Evolutionary conservation across 192 early-diverging fungal genomes (phyloP).

Genomic region (Backusella psychrophila): DNA sequence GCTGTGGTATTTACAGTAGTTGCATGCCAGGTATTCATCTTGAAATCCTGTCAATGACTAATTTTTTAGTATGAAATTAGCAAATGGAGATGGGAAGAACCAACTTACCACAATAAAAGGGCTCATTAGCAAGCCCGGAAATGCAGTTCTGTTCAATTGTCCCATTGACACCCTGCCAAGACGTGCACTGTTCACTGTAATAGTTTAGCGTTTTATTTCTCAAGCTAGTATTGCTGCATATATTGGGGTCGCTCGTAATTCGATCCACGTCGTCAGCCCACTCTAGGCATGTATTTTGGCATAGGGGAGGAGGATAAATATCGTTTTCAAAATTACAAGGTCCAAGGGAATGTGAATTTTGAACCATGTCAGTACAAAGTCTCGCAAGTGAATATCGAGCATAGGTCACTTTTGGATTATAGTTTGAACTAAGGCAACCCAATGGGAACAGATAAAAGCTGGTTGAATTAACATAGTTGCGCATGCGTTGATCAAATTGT

Average conservation of each 20-base stretch:
- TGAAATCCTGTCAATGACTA: not conserved
- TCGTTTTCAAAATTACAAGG: constrained; percentile 20
- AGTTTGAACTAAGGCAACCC: constrained; percentile 19
- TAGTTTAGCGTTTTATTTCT: not conserved
- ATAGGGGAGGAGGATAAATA: constrained; percentile 22
- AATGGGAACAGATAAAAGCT: constrained; percentile 13
- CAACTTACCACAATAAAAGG: constrained; percentile 25
- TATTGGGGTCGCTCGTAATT: not conserved
- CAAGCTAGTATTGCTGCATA: not conserved
- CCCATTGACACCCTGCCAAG: constrained; percentile 17
- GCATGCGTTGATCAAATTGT: constrained; percentile 19
- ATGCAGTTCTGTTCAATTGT: constrained; percentile 17
- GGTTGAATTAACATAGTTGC: constrained; percentile 12
- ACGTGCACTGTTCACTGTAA: constrained; percentile 9
- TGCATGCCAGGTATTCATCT: constrained; percentile 5
- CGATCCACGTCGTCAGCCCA: constrained; percentile 7
- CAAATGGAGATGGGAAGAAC: not conserved
- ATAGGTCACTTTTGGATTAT: constrained; percentile 18
- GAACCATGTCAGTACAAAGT: constrained; percentile 21
- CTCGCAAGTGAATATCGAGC: constrained; percentile 23
- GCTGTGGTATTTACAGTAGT: constrained; percentile 3
- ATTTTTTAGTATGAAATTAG: not conserved
- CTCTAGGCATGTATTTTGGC: constrained; percentile 20
- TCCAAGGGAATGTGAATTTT: constrained; percentile 11
- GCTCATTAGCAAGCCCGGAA: constrained; percentile 27